Percentiles rank a stretch among this genome's conserved stretches.
phyloP scores from a whole-genome alignment of 192 early-diverging fungal genomes.

The Coemansia sp. region DNA sequence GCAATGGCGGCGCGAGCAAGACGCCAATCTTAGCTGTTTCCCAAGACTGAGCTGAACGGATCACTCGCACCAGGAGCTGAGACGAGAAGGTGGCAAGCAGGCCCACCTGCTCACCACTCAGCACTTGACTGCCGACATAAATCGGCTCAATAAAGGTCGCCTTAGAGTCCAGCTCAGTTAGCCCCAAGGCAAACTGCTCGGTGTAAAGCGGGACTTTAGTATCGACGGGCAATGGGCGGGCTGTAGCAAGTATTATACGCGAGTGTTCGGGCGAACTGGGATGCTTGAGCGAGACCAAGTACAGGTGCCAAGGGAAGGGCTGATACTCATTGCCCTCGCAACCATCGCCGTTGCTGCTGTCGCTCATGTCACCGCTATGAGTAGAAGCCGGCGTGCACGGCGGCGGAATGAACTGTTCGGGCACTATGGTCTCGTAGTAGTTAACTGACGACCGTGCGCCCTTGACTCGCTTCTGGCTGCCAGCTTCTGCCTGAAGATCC shows the following conservation, averaged over 20 bases:
- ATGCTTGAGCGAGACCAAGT: constrained; percentile 31
- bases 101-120: constrained; percentile 46
- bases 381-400: not conserved
- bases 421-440: constrained; percentile 22
- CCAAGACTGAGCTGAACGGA: constrained; percentile 59
- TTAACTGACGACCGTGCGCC: constrained; percentile 32
- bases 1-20: constrained; percentile 60
- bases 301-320: constrained; percentile 35
- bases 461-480: constrained; percentile 18
- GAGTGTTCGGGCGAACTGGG: constrained; percentile 11
- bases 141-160: constrained; percentile 13
- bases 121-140: constrained; percentile 30
- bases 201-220: constrained; percentile 39
- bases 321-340: constrained; percentile 10
- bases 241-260: constrained; percentile 24
- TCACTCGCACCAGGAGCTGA: constrained; percentile 53
- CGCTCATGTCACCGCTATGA: not conserved
- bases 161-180: constrained; percentile 10
- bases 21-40: constrained; percentile 57
- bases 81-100: constrained; percentile 62
- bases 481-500: not conserved
- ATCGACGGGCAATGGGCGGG: constrained; percentile 22
- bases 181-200: constrained; percentile 21
- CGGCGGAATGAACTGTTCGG: constrained; percentile 18
- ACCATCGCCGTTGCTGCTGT: constrained; percentile 9